Conservation (phyloP, 768 basidiomycete species). For the Lactifluus pinguis region DNA sequence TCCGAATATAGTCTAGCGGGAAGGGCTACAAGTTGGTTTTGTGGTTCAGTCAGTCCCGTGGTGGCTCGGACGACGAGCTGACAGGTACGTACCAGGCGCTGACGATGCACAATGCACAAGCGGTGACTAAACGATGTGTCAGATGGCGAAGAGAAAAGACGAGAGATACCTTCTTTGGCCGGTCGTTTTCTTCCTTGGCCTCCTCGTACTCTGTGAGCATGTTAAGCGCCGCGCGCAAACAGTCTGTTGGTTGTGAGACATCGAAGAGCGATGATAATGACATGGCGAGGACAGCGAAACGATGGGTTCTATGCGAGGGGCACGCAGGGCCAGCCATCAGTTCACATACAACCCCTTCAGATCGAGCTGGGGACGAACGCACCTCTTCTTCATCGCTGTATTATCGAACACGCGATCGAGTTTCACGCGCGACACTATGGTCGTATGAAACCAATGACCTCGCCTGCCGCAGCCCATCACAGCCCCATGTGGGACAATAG, state of each 20-base stretch:
- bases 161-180: slow-evolving; percentile 59
- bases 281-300: slow-evolving; percentile 81
- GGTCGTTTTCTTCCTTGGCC: slow-evolving; percentile 62
- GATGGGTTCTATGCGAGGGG: slow-evolving; percentile 54
- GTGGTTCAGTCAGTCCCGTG: not conserved
- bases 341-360: no score
- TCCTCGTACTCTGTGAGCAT: no score
- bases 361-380: slow-evolving; percentile 17
- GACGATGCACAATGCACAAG: slow-evolving; percentile 9
- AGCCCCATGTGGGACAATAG: not conserved
- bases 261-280: slow-evolving; percentile 79
- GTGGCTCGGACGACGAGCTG: not conserved
- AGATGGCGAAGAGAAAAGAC: not conserved
- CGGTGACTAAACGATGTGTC: slow-evolving; percentile 4
- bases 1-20: slow-evolving; percentile 81
- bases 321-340: not conserved
- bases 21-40: slow-evolving; percentile 56
- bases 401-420: slow-evolving; percentile 71
- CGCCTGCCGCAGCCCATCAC: slow-evolving; percentile 50
- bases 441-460: slow-evolving; percentile 84
- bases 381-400: slow-evolving; percentile 72
- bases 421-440: slow-evolving; percentile 64
- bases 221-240: no score
- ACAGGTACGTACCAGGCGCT: slow-evolving; percentile 48
- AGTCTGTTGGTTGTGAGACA: no score